A percentile compares a stretch with the other conserved stretches of the same genome.
These are phyloP conservation scores for Maudiozyma pseudohumilis DNA, from an alignment of 805 yeast species.

Conservation along the genomic window DNA sequence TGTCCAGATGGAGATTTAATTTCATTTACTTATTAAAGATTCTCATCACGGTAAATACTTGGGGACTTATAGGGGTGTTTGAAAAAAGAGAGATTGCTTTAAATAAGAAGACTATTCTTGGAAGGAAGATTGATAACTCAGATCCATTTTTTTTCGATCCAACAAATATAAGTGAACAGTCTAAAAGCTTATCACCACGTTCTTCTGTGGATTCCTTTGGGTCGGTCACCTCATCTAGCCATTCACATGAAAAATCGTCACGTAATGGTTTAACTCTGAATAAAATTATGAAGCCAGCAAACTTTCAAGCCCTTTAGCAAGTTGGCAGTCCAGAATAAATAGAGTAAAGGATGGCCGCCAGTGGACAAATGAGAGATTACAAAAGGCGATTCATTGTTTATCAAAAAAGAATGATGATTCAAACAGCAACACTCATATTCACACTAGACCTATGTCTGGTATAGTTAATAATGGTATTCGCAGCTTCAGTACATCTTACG, in stretches of 20 bases:
- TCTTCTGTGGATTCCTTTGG: background rate
- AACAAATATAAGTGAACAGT: slow-evolving; percentile 8
- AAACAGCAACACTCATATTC: background rate
- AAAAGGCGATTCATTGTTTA: background rate
- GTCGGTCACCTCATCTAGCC: no score
- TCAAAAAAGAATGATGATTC: background rate
- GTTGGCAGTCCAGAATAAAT: slow-evolving; percentile 10
- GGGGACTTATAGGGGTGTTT: slow-evolving; percentile 27
- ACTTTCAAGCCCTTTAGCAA: slow-evolving; percentile 5
- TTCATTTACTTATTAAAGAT: slow-evolving; percentile 17
- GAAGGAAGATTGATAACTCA: slow-evolving; percentile 23
- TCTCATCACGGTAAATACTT: slow-evolving; percentile 24
- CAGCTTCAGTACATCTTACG: background rate
- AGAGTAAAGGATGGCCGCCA: slow-evolving; percentile 5
- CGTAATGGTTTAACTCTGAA: no score
- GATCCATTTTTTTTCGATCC: slow-evolving; percentile 25
- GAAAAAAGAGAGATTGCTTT: slow-evolving; percentile 21
- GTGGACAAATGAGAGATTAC: background rate
- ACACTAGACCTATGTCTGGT: no score
- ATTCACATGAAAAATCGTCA: no score
- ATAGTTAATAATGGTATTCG: background rate
- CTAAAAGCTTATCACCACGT: background rate
- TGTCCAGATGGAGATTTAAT: slow-evolving; percentile 18
- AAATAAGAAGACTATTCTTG: slow-evolving; percentile 24
- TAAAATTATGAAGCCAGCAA: background rate